Evolutionary conservation across 2,329 filamentous ascomycete genomes (phyloP).

Genomic region (Shiraia bambusicola): DNA sequence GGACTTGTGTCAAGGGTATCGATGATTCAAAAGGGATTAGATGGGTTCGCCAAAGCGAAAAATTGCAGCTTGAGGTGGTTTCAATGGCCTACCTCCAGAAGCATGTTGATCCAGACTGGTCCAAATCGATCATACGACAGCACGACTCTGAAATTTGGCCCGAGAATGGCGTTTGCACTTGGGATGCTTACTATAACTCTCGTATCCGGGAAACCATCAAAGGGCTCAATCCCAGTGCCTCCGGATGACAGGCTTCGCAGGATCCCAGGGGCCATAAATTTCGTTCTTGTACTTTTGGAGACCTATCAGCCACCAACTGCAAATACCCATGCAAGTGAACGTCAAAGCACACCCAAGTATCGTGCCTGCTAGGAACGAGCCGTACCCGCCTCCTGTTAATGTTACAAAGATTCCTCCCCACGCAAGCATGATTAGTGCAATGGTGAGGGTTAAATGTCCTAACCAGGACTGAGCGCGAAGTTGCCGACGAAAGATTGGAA

Average conservation of each 20-base stretch:
- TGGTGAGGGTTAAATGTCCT: slow-evolving; percentile 76
- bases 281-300: slow-evolving; percentile 99
- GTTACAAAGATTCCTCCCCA: slow-evolving; percentile 73
- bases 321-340: slow-evolving; percentile 81
- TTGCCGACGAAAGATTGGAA: slow-evolving; percentile 94
- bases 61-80: slow-evolving; percentile 35
- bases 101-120: slow-evolving; percentile 18
- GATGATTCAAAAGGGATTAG: slow-evolving; percentile 30
- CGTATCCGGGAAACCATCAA: slow-evolving; percentile 16
- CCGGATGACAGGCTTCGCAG: slow-evolving; percentile 83
- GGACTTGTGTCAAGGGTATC: slow-evolving; percentile 22
- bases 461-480: slow-evolving; percentile 78
- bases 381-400: slow-evolving; percentile 56
- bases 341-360: slow-evolving; percentile 74
- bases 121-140: slow-evolving; percentile 13
- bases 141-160: slow-evolving; percentile 29
- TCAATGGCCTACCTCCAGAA: slow-evolving; percentile 22
- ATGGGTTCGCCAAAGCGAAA: slow-evolving; percentile 32
- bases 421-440: slow-evolving; percentile 74
- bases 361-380: slow-evolving; percentile 68
- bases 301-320: slow-evolving; percentile 97
- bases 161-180: slow-evolving; percentile 33
- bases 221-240: slow-evolving; percentile 56
- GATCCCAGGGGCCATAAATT: slow-evolving; percentile 97
- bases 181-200: slow-evolving; percentile 28